phyloP scores from a whole-genome alignment of 2,329 filamentous ascomycete genomes.

The Exophiala viscosa region DNA sequence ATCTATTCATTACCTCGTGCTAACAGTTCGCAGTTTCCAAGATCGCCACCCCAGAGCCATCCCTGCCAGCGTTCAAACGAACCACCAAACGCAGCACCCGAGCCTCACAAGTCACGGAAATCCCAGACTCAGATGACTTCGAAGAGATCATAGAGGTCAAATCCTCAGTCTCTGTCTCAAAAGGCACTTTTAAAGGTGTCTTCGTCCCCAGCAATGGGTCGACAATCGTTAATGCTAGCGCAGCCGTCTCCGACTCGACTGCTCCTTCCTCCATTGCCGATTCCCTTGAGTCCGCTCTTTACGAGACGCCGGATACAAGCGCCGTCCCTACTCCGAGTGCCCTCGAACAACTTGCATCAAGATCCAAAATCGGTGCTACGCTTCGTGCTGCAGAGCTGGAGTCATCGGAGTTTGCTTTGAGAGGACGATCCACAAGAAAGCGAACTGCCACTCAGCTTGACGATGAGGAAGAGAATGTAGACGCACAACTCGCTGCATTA shows the following conservation, averaged over 20 bases:
- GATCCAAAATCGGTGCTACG: conserved; percentile 38
- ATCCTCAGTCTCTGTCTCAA: conserved; percentile 8
- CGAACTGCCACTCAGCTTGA: conserved; percentile 45
- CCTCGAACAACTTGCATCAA: conserved; percentile 31
- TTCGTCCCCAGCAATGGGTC: conserved; percentile 11
- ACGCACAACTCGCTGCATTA: conserved; percentile 53
- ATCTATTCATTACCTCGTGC: background rate
- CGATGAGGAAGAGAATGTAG: conserved; percentile 36
- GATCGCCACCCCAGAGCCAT: conserved; percentile 20
- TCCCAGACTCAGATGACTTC: conserved; percentile 27
- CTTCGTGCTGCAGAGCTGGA: conserved; percentile 46
- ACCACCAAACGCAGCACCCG: conserved; percentile 13
- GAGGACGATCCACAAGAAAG: conserved; percentile 34
- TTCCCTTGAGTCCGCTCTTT: conserved; percentile 44
- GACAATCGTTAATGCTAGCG: conserved; percentile 1
- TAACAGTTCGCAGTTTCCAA: conserved; percentile 10
- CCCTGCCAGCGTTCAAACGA: conserved; percentile 9
- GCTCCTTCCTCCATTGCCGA: conserved; percentile 41
- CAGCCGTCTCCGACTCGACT: conserved; percentile 31
- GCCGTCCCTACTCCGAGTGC: conserved; percentile 49
- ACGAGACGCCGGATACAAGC: conserved; percentile 62
- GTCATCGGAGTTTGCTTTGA: conserved; percentile 47
- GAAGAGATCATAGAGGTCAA: conserved; percentile 12
- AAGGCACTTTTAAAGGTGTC: conserved; percentile 20
- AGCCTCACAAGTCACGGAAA: conserved; percentile 17